phyloP scores from a whole-genome alignment of 345 rosid genomes.

The Moringa oleifera region DNA sequence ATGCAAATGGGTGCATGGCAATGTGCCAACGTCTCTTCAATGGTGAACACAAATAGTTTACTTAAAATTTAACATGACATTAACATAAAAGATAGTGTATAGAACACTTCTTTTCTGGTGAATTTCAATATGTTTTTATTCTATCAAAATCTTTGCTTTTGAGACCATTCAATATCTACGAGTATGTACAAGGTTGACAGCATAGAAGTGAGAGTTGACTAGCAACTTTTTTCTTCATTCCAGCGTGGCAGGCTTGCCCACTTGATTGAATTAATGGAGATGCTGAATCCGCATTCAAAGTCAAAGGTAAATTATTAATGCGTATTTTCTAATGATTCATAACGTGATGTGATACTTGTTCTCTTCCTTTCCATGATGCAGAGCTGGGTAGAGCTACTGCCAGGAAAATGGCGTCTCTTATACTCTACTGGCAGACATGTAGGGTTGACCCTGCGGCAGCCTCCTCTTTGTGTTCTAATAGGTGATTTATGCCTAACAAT shows the following conservation, averaged over 20 bases:
- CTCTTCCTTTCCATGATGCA: slow-evolving; percentile 21
- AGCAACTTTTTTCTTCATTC: slow-evolving; percentile 1
- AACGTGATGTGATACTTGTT: not conserved
- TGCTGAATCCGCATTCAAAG: slow-evolving; percentile 81
- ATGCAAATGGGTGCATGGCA: too few relatives aligned
- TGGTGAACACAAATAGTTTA: too few relatives aligned
- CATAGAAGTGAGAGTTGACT: too few relatives aligned
- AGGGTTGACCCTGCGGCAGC: slow-evolving; percentile 88
- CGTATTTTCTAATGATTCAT: not conserved
- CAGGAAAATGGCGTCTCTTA: slow-evolving; percentile 86
- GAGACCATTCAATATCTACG: too few relatives aligned
- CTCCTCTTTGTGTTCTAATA: slow-evolving; percentile 60
- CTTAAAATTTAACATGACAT: too few relatives aligned
- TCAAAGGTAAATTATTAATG: slow-evolving; percentile 45
- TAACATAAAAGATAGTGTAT: too few relatives aligned
- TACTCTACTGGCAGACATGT: slow-evolving; percentile 85
- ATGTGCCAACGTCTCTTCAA: too few relatives aligned
- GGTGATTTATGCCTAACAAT: slow-evolving; percentile 60
- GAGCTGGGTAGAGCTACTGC: slow-evolving; percentile 79
- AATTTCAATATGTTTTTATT: too few relatives aligned
- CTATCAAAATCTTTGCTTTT: too few relatives aligned
- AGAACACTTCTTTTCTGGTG: too few relatives aligned
- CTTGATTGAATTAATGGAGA: slow-evolving; percentile 87
- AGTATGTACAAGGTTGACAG: too few relatives aligned
- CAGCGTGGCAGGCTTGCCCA: slow-evolving; percentile 81